Evolutionary conservation across 2,329 filamentous ascomycete genomes (phyloP).

Genomic region (Chaetomium globosum): DNA sequence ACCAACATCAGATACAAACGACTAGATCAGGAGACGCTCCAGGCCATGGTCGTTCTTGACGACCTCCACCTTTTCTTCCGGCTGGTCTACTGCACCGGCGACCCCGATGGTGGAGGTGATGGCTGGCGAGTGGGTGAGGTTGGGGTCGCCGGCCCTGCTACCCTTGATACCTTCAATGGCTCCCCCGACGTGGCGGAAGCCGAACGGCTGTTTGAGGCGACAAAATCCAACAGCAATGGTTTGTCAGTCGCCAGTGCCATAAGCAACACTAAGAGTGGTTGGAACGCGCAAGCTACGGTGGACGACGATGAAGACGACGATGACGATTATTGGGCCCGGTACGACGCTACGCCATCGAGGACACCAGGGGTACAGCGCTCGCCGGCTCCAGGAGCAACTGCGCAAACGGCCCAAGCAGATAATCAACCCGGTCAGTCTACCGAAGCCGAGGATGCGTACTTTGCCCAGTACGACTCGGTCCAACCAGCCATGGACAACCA

Average conservation of each 20-base stretch:
- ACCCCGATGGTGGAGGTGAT: constrained; percentile 58
- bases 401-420: constrained; percentile 38
- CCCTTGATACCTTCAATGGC: constrained; percentile 58
- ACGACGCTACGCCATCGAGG: constrained; percentile 69
- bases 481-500: constrained; percentile 80
- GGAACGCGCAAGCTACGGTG: constrained; percentile 32
- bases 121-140: constrained; percentile 76
- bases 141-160: constrained; percentile 57
- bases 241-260: constrained; percentile 26
- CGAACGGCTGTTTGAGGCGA: constrained; percentile 55
- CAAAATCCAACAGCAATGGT: constrained; percentile 22
- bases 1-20: constrained; percentile 65
- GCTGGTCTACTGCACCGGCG: constrained; percentile 70
- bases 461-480: constrained; percentile 73
- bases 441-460: constrained; percentile 78
- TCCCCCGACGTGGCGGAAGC: constrained; percentile 59
- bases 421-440: constrained; percentile 44
- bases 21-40: constrained; percentile 75
- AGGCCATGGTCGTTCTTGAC: constrained; percentile 64
- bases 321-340: constrained; percentile 77
- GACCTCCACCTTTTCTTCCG: constrained; percentile 64
- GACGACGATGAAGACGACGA: constrained; percentile 58
- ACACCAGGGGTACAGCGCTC: constrained; percentile 66
- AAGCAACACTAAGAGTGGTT: constrained; percentile 23
- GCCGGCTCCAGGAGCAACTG: constrained; percentile 56